Evolutionary conservation across 2,329 filamentous ascomycete species (phyloP).

Genomic region (Trichoderma asperellum): DNA sequence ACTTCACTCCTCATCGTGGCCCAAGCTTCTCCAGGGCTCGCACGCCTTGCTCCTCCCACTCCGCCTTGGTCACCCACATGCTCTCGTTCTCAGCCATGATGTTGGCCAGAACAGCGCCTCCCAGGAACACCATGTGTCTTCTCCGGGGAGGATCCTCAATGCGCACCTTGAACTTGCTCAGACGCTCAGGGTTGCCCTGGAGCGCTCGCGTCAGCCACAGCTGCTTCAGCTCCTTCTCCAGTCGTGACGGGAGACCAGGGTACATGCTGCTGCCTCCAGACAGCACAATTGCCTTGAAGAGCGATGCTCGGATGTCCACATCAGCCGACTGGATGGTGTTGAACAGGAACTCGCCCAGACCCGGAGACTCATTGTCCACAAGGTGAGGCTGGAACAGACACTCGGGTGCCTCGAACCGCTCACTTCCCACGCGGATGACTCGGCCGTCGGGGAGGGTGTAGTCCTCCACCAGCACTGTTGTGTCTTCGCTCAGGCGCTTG

Average conservation of each 20-base stretch:
- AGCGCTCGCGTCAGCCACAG: slow-evolving; percentile 93
- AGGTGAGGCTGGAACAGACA: slow-evolving; percentile 98
- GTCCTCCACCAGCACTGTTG: slow-evolving; percentile 93
- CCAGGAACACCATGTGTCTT: slow-evolving; percentile 99
- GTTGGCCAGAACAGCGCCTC: slow-evolving; percentile 93
- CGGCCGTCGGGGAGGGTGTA: slow-evolving; percentile 97
- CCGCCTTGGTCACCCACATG: slow-evolving; percentile 98
- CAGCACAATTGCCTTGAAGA: slow-evolving; percentile 97
- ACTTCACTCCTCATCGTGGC: slow-evolving; percentile 64
- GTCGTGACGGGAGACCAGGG: slow-evolving; percentile 85
- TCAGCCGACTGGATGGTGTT: slow-evolving; percentile 97
- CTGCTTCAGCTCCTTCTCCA: slow-evolving; percentile 99
- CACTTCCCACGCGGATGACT: slow-evolving; percentile 93
- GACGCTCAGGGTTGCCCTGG: slow-evolving; percentile 85
- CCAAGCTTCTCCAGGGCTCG: slow-evolving; percentile 90
- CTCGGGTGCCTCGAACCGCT: slow-evolving; percentile 96
- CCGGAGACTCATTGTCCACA: slow-evolving; percentile 95
- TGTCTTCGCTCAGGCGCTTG: slow-evolving; percentile 94
- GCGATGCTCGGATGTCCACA: slow-evolving; percentile 87
- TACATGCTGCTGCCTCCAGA: slow-evolving; percentile 99
- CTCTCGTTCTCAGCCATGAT: slow-evolving; percentile 99
- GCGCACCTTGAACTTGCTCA: slow-evolving; percentile 99
- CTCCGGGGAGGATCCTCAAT: slow-evolving; percentile 97
- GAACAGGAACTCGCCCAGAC: slow-evolving; percentile 96
- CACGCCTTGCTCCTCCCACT: slow-evolving; percentile 93